Base-by-base conservation (phyloP, 116 monocot species). In the Posidonia oceanica region DNA sequence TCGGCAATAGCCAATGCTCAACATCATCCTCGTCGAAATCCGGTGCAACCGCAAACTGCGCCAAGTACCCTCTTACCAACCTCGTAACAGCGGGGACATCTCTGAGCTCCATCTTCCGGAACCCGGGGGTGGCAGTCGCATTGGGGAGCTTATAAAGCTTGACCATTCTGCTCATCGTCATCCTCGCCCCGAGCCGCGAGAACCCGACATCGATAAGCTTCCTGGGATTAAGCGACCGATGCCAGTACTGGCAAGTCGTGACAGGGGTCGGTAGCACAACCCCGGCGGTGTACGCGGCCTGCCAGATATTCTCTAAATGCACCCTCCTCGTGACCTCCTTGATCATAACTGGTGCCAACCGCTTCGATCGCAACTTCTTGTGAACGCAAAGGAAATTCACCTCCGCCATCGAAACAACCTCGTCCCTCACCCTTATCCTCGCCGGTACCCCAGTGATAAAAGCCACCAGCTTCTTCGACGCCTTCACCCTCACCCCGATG, bases 351-450 rank as follows among this genome's bases (percentile, higher is more conserved):
- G 92, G 92, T 3, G 85, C 88, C 21, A 92, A 85, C 20, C 86
- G 79, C 68, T 88, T 88, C 4, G 83, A 82, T 15, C 91, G 74
- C 20, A 92, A 76, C 72, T 88, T 88, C 80, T 88, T 85, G 72
- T 88, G 88, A 38, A 88, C 92, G 38, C 92, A 92, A 16, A 92
- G 75, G 80, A 92, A 83, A 61, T 88, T 88, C 73, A 88, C 76
- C 75, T 86, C 92, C 37, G 88, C 85, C 83, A 88, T 83, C 51
- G 55, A 61, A 51, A 88, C 69, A 60, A 82, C 64, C 14, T 78
- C 75, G 6, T 79, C 74, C 20, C 76, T 65, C 3, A 84, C 78
- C 13, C 85, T 79, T 80, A 92, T 83, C 63, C 77, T 64, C 1
- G 83, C 86, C 0, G 88, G 92, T 5, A 86, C 78, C 18, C 81